Evolutionary conservation across 2,329 filamentous ascomycete species (phyloP).

Genomic region (Ophiostoma ips): DNA sequence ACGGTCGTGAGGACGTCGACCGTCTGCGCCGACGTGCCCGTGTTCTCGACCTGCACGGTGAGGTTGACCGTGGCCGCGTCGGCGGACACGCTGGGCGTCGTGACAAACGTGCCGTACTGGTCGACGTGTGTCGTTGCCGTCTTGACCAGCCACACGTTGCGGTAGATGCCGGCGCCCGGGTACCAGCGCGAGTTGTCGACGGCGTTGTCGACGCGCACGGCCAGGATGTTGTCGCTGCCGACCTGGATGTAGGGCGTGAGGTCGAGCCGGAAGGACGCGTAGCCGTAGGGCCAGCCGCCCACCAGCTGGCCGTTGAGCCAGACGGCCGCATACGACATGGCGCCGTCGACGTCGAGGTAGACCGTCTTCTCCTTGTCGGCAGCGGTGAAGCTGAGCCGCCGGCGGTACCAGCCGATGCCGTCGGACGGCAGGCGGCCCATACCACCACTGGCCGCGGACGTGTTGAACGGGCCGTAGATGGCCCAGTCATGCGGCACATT

Average conservation of each 20-base stretch:
- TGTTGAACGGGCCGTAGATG: constrained; percentile 30
- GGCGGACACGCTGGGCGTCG: constrained; percentile 29
- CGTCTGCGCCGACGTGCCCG: constrained; percentile 17
- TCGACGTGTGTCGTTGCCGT: constrained; percentile 31
- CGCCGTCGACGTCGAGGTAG: constrained; percentile 35
- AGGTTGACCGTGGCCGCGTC: constrained; percentile 31
- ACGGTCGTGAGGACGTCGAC: constrained; percentile 29
- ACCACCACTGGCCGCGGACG: constrained; percentile 22
- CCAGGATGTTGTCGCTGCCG: constrained; percentile 27
- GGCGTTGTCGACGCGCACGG: constrained; percentile 36
- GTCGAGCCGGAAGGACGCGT: constrained; percentile 36
- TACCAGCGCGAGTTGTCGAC: constrained; percentile 37
- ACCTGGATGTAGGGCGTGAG: constrained; percentile 28
- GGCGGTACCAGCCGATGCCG: constrained; percentile 39
- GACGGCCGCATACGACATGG: constrained; percentile 35
- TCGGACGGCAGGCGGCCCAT: constrained; percentile 32
- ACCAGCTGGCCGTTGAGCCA: constrained; percentile 36
- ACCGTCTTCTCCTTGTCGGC: constrained; percentile 23
- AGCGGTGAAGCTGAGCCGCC: constrained; percentile 21
- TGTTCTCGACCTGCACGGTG: constrained; percentile 33
- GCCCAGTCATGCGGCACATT: constrained; percentile 35
- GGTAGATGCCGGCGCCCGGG: constrained; percentile 39
- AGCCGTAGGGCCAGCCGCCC: constrained; percentile 37
- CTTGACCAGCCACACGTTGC: constrained; percentile 40
- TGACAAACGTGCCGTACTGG: constrained; percentile 36